Base-by-base conservation (phyloP, 768 basidiomycete species). In the Auriscalpium microsporum region DNA sequence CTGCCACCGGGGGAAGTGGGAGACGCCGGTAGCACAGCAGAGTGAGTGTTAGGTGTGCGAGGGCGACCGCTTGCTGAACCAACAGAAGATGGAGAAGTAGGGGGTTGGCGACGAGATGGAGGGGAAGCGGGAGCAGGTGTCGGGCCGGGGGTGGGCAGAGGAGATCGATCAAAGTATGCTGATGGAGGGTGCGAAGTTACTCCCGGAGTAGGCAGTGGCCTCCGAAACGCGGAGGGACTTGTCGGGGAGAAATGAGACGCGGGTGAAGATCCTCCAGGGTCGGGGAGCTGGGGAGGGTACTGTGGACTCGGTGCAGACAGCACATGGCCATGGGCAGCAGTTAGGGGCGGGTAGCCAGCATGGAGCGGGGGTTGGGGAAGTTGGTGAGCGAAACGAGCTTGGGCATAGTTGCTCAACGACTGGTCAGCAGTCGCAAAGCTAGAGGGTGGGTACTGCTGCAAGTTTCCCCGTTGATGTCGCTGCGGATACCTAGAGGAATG, bases 121-220 rank as follows among this genome's bases (percentile, higher is more conserved):
- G 61, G 55, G 0, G 57, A 54, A 9, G 42, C 16, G 8, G 61
- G 61, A 10, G 40, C 56, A 34, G 61, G 61, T 1, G 61, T 60
- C 35, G 61, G 61, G 8, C 58, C 58, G 11, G 61, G 61, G 0
- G 61, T 62, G 11, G 61, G 61, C 23, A 62, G n/a, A 33, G 58
- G 61, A 8, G 55, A 56, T 35, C 58, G 56, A 14, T n/a, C 37
- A 14, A 59, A 54, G 17, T 52, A 4, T 40, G 55, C 23, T 2
- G 55, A 48, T 8, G 48, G 45, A 40, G 37, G 13, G 8, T 53
- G 53, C 35, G 53, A 47, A 9, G 61, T 53, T 13, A 46, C 56
- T 11, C 61, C 61, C n/a, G 61, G 61, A 8, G 61, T 62, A 9
- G 61, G 61, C 35, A 62, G 34, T 10, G 61, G 61, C 34, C 61